Evolutionary conservation across 495 filamentous ascomycete species (phyloP).

Genomic region (Neurospora sp.): DNA sequence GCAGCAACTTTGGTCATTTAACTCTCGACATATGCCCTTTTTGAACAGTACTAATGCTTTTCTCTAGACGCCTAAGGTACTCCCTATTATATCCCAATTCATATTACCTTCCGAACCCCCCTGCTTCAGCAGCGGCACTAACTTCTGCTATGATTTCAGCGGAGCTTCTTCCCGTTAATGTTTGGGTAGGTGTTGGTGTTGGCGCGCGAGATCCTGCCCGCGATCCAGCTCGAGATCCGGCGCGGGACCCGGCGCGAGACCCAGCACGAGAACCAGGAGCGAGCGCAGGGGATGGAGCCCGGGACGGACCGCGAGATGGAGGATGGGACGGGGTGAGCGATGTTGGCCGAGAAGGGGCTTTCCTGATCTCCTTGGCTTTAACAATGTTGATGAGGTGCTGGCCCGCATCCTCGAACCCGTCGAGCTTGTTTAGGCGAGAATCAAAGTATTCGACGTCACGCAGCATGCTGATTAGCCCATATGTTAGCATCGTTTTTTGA

Average conservation of each 20-base stretch:
- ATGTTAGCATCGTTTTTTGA: conserved; percentile 8
- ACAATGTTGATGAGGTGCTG: conserved; percentile 59
- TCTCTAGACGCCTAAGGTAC: not conserved
- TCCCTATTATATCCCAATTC: not conserved
- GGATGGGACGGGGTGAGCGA: not conserved
- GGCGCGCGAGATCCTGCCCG: not conserved
- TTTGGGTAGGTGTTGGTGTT: not conserved
- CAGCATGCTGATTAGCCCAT: conserved; percentile 51
- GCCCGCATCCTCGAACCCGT: conserved; percentile 66
- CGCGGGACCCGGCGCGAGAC: not conserved
- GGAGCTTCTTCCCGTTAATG: not conserved
- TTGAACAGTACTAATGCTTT: not conserved
- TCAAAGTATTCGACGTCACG: conserved; percentile 73
- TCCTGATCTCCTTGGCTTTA: conserved; percentile 44
- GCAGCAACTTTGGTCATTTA: not conserved
- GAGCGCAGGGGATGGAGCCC: conserved; percentile 3
- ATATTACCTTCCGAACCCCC: not conserved
- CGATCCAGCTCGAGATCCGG: not conserved
- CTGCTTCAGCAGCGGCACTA: not conserved
- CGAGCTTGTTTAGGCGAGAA: conserved; percentile 61
- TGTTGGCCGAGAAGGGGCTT: conserved; percentile 5
- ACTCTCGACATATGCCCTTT: not conserved
- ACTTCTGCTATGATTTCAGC: not conserved
- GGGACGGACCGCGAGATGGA: not conserved
- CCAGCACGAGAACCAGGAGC: not conserved